Evolutionary conservation across 306 rosid species (phyloP).

Genomic region (Quercus mongolica): DNA sequence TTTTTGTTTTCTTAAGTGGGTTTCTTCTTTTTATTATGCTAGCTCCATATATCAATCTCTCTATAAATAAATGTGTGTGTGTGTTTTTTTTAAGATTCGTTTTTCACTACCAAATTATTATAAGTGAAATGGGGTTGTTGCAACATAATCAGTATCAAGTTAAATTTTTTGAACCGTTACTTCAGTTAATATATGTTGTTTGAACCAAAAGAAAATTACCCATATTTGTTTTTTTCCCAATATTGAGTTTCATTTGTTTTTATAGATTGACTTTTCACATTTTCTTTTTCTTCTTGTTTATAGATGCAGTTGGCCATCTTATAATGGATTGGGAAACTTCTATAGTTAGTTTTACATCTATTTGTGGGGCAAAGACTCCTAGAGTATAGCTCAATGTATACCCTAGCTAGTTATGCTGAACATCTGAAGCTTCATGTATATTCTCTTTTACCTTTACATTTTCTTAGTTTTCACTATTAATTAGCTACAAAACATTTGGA

Average conservation of each 20-base stretch:
- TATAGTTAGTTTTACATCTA: not conserved
- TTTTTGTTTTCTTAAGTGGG: conserved; percentile 13
- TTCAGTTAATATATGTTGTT: not conserved
- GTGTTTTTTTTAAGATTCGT: not conserved
- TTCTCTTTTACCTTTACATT: not conserved
- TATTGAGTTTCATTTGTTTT: not conserved
- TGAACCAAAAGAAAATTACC: too few relatives aligned
- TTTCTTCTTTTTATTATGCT: conserved; percentile 22
- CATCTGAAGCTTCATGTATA: not conserved
- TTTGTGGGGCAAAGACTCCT: not conserved
- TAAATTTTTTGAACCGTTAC: not conserved
- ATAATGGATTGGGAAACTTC: not conserved
- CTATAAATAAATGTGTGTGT: not conserved
- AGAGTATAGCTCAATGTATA: not conserved
- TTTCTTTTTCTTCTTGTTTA: too few relatives aligned
- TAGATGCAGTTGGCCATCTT: not conserved
- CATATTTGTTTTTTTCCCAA: not conserved
- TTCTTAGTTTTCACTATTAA: not conserved
- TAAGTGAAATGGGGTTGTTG: too few relatives aligned
- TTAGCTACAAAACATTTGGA: not conserved
- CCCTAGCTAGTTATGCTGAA: not conserved
- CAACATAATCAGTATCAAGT: not conserved
- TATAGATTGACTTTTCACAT: not conserved
- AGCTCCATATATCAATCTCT: not conserved
- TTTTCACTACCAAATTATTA: too few relatives aligned